Evolutionary conservation across 805 yeast genomes (phyloP).

Genomic region (Wickerhamomyces chambardii): DNA sequence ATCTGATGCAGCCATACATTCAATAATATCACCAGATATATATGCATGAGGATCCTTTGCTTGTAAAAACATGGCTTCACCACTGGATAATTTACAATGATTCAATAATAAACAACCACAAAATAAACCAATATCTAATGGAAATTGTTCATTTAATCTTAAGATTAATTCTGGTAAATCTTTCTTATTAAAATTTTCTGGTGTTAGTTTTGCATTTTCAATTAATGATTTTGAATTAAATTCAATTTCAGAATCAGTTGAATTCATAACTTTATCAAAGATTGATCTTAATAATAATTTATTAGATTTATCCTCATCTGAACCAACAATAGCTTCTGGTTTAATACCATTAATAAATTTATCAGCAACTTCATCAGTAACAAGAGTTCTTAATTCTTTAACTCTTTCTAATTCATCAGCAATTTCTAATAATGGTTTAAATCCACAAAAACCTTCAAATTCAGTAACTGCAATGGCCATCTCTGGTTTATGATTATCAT

Average conservation of each 20-base stretch:
- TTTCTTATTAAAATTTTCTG: constrained; percentile 41
- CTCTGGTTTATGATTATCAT: constrained; percentile 98
- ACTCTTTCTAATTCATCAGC: constrained; percentile 57
- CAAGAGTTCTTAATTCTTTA: constrained; percentile 68
- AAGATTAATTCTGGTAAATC: constrained; percentile 66
- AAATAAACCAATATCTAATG: constrained; percentile 88
- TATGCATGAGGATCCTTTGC: constrained; percentile 99
- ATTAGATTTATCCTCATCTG: constrained; percentile 46
- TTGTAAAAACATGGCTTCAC: constrained; percentile 94
- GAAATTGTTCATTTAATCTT: constrained; percentile 81
- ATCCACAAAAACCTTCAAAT: constrained; percentile 97
- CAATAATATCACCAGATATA: constrained; percentile 94
- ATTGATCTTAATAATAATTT: constrained; percentile 62
- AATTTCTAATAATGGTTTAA: constrained; percentile 80
- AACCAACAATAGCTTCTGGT: constrained; percentile 32
- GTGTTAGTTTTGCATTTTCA: constrained; percentile 47
- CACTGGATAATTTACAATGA: constrained; percentile 73
- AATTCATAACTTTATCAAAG: constrained; percentile 79
- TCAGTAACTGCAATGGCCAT: constrained; percentile 97
- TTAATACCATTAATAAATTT: constrained; percentile 41
- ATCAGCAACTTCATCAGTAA: constrained; percentile 51
- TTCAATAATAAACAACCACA: constrained; percentile 92
- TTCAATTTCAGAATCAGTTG: constrained; percentile 51
- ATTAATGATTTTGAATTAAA: constrained; percentile 58
- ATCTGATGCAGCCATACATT: constrained; percentile 99